Evolutionary conservation across 2,329 filamentous ascomycete species (phyloP).

Genomic region (Ceratocystis eucalypticola): DNA sequence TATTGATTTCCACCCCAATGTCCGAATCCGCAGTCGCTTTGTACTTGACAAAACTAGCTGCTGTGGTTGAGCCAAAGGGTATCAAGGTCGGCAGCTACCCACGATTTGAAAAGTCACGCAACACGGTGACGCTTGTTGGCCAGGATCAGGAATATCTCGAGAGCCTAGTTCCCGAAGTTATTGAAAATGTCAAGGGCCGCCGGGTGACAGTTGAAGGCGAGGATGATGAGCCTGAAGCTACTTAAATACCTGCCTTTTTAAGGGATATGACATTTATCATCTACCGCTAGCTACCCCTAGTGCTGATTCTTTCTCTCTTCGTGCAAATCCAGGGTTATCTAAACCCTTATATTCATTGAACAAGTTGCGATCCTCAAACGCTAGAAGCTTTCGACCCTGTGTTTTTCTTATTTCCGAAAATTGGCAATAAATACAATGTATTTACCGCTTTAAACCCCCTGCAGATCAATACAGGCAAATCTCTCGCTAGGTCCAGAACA

Average conservation of each 20-base stretch:
- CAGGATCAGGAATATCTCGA: constrained; percentile 67
- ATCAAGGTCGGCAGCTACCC: constrained; percentile 95
- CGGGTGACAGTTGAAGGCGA: constrained; percentile 60
- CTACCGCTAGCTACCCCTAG: no score
- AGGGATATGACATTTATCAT: no score
- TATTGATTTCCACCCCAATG: constrained; percentile 77
- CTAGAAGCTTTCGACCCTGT: not conserved
- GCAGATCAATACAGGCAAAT: constrained; percentile 2
- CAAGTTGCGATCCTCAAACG: not conserved
- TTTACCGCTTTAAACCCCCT: not conserved
- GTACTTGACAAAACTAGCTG: constrained; percentile 69
- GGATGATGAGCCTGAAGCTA: constrained; percentile 36
- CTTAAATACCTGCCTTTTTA: not conserved
- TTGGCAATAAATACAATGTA: not conserved
- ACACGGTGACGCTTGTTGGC: constrained; percentile 80
- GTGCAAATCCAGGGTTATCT: no score
- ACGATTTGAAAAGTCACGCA: constrained; percentile 72
- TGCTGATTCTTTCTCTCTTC: no score
- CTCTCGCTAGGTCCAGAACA: not conserved
- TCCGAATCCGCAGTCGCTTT: constrained; percentile 73
- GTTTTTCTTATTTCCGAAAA: not conserved
- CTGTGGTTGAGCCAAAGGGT: constrained; percentile 56
- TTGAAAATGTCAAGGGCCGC: constrained; percentile 59
- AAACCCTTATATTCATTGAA: no score
- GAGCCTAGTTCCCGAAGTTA: constrained; percentile 51